Percentiles rank a stretch among this genome's conserved stretches.
phyloP scores from a whole-genome alignment of 139 green algal species.

The Microglena sp. region DNA sequence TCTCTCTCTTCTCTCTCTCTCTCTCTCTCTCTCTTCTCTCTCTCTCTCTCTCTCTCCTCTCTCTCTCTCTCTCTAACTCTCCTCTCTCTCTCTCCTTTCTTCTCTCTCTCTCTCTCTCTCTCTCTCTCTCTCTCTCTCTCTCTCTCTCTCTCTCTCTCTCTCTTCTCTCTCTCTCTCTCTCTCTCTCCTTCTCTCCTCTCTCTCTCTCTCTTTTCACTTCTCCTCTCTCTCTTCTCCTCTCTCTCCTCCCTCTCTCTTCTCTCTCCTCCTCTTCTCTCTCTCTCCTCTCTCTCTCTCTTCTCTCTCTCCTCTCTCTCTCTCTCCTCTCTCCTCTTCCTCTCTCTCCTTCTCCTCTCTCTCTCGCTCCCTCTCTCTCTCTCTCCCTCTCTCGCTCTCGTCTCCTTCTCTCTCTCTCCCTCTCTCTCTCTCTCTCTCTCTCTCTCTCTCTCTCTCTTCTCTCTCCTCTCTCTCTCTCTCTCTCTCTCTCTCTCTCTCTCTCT shows the following conservation, averaged over 20 bases:
- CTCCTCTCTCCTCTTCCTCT: not conserved
- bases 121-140: not conserved
- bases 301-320: not conserved
- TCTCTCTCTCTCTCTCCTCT: not conserved
- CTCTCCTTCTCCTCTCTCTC: not conserved
- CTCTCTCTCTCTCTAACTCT: constrained; percentile 2
- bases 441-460: not conserved
- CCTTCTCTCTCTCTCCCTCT: not conserved
- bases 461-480: not conserved
- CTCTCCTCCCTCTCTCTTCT: not conserved
- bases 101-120: not conserved
- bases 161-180: constrained; percentile 2
- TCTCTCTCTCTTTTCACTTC: not conserved
- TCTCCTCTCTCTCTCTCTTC: not conserved
- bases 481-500: not conserved
- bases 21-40: not conserved
- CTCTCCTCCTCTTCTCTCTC: not conserved
- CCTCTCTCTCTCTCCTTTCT: not conserved
- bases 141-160: not conserved
- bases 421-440: not conserved
- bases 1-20: not conserved
- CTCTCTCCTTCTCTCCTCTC: not conserved
- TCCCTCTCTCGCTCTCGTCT: not conserved
- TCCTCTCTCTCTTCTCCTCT: not conserved
- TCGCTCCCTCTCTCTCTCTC: not conserved